Conservation (phyloP, 2,329 filamentous ascomycete species). For the Aspergillus felis region DNA sequence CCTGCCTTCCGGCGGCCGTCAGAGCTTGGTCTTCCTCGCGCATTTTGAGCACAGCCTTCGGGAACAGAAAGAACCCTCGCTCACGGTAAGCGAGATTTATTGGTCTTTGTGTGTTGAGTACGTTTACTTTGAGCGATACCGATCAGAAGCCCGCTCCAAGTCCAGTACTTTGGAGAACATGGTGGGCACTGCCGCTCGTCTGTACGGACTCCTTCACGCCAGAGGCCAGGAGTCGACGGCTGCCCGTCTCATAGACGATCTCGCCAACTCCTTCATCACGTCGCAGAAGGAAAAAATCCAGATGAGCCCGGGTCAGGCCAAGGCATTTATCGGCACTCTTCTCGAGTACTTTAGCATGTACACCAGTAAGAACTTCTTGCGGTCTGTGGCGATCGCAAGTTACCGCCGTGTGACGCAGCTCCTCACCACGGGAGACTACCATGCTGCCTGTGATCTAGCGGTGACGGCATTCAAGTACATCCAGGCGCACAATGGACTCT, state of each 20-base stretch:
- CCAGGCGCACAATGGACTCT: constrained; percentile 22
- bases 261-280: constrained; percentile 26
- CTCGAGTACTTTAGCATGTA: constrained; percentile 29
- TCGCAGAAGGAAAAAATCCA: constrained; percentile 24
- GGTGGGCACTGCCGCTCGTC: constrained; percentile 27
- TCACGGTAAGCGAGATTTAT: constrained; percentile 39
- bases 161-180: constrained; percentile 34
- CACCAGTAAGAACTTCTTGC: constrained; percentile 26
- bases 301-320: constrained; percentile 22
- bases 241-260: constrained; percentile 24
- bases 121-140: constrained; percentile 36
- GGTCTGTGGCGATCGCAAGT: constrained; percentile 34
- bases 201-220: constrained; percentile 25
- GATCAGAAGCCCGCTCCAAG: constrained; percentile 33
- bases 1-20: constrained; percentile 25
- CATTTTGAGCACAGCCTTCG: constrained; percentile 39
- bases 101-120: constrained; percentile 41
- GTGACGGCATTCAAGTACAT: constrained; percentile 29
- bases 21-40: constrained; percentile 41
- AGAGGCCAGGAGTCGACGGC: constrained; percentile 19
- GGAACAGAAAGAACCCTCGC: constrained; percentile 12
- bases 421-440: constrained; percentile 23
- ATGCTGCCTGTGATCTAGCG: constrained; percentile 29
- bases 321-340: constrained; percentile 26
- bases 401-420: constrained; percentile 24